Evolutionary conservation across 176 grass and related monocot species (phyloP).

Genomic region (Oryza glumipatula): DNA sequence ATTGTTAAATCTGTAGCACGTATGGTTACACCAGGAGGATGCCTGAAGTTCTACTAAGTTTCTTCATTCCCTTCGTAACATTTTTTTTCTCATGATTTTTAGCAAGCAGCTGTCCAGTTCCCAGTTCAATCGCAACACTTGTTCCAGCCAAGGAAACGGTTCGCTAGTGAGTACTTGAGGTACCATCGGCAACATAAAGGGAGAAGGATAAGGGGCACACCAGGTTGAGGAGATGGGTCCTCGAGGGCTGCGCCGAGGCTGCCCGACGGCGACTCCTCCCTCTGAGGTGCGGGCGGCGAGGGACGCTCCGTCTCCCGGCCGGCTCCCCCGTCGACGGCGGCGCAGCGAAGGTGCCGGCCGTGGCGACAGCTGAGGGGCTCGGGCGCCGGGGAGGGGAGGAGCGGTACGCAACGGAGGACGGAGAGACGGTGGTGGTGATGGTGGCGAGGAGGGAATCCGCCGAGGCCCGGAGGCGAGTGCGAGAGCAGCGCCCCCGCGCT

Average conservation of each 20-base stretch:
- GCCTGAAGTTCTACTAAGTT: too few species aligned
- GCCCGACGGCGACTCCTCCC: constrained; percentile 36
- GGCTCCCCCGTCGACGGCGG: constrained; percentile 7
- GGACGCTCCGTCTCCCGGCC: constrained; percentile 15
- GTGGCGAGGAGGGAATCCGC: constrained; percentile 30
- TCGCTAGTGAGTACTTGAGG: background rate
- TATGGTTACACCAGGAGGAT: background rate
- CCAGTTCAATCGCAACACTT: background rate
- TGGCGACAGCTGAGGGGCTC: constrained; percentile 6
- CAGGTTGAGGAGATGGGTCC: constrained; percentile 41
- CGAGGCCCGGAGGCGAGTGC: constrained; percentile 41
- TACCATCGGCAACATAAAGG: background rate
- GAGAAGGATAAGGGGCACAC: constrained; percentile 35
- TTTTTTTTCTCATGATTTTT: background rate
- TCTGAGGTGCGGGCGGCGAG: constrained; percentile 34
- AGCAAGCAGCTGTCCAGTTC: background rate
- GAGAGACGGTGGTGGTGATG: constrained; percentile 17
- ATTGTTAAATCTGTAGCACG: background rate
- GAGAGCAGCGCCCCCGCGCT: constrained; percentile 61
- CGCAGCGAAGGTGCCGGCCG: constrained; percentile 21
- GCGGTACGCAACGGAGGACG: background rate
- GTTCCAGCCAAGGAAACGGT: background rate
- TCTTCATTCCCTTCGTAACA: background rate
- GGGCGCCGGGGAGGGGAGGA: background rate
- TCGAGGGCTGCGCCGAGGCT: constrained; percentile 57